These are phyloP conservation scores for Hordeum marinum DNA, from an alignment of 176 grass and related monocot genomes.

Conservation along the genomic window DNA sequence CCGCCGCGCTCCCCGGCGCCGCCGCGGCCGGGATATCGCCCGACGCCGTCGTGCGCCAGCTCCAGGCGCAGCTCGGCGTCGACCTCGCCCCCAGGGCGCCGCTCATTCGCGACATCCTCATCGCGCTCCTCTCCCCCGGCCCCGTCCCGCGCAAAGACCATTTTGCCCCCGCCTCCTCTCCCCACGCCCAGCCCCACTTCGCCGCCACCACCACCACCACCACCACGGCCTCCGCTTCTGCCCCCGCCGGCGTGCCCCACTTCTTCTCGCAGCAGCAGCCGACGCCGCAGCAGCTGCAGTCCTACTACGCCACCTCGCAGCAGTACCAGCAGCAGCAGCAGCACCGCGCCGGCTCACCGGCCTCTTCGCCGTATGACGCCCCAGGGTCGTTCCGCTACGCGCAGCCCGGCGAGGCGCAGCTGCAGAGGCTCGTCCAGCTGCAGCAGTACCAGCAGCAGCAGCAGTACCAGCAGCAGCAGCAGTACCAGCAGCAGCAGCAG, in stretches of 20 bases:
- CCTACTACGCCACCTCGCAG: constrained; percentile 33
- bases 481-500: constrained; percentile 6
- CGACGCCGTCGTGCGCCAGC: constrained; percentile 51
- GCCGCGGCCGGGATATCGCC: constrained; percentile 37
- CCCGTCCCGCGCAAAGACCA: constrained; percentile 27
- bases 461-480: constrained; percentile 26
- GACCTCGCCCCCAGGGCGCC: constrained; percentile 77
- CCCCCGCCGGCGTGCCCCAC: constrained; percentile 4
- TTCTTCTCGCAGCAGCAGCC: constrained; percentile 36
- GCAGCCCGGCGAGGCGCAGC: constrained; percentile 31
- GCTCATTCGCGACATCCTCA: constrained; percentile 79
- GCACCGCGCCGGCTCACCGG: background rate
- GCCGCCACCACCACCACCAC: background rate
- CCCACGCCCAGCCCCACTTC: background rate
- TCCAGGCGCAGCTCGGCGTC: constrained; percentile 64
- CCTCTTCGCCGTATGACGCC: constrained; percentile 26
- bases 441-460: constrained; percentile 35
- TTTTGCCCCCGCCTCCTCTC: constrained; percentile 22
- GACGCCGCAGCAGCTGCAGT: constrained; percentile 34
- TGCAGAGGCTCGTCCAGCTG: constrained; percentile 49
- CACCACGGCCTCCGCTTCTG: constrained; percentile 4
- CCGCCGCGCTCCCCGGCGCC: constrained; percentile 8
- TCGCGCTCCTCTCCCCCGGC: constrained; percentile 47
- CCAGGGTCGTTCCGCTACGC: constrained; percentile 17
- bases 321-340: constrained; percentile 64